Evolutionary conservation across 768 basidiomycete species (phyloP).

Genomic region (Leccinum disarticulatum): DNA sequence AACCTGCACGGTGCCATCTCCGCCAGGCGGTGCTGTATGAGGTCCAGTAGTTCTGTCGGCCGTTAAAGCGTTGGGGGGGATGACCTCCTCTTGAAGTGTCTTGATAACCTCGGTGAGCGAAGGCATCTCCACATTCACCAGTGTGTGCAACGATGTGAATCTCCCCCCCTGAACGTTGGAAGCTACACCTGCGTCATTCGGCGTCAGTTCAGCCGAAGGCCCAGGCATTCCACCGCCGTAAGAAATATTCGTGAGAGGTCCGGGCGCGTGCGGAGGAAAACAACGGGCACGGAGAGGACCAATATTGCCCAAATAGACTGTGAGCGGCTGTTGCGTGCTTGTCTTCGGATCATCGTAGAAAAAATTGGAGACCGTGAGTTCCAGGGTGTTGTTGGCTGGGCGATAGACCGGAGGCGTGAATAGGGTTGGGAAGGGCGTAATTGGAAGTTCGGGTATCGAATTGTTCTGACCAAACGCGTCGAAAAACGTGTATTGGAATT

Average conservation of each 20-base stretch:
- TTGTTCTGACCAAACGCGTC: slow-evolving; percentile 83
- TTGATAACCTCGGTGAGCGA: slow-evolving; percentile 71
- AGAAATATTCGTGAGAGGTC: slow-evolving; percentile 62
- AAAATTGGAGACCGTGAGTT: slow-evolving; percentile 86
- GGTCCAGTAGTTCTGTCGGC: slow-evolving; percentile 40
- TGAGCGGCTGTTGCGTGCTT: slow-evolving; percentile 64
- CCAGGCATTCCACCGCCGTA: slow-evolving; percentile 52
- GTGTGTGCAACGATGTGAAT: slow-evolving; percentile 67
- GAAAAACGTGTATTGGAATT: slow-evolving; percentile 94
- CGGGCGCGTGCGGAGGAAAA: slow-evolving; percentile 71
- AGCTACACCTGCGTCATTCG: slow-evolving; percentile 24
- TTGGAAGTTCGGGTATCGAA: slow-evolving; percentile 71
- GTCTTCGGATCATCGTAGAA: slow-evolving; percentile 76
- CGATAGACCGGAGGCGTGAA: slow-evolving; percentile 79
- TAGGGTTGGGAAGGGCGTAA: slow-evolving; percentile 88
- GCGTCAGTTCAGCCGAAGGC: slow-evolving; percentile 33
- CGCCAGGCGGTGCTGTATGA: slow-evolving; percentile 31
- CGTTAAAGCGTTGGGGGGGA: slow-evolving; percentile 39
- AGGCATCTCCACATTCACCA: slow-evolving; percentile 87
- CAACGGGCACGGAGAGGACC: slow-evolving; percentile 80
- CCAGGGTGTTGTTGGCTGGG: slow-evolving; percentile 68
- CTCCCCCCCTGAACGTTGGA: slow-evolving; percentile 40
- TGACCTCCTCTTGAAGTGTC: slow-evolving; percentile 70
- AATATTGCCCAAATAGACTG: slow-evolving; percentile 87
- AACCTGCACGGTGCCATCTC: slow-evolving; percentile 24